Base-by-base conservation (phyloP, 2,329 filamentous ascomycete species). In the Sphaceloma murrayae region DNA sequence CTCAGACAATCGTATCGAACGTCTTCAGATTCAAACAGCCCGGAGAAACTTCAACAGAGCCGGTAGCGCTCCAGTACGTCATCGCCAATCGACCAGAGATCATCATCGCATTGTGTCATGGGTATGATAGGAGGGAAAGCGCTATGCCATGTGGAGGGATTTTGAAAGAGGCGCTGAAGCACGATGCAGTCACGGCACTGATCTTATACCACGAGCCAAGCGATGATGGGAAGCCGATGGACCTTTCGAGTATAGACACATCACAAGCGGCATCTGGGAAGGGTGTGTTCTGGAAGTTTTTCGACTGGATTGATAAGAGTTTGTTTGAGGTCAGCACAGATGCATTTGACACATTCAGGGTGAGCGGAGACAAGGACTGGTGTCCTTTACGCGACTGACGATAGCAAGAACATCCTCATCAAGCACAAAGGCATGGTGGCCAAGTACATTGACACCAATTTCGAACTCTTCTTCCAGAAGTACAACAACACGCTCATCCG, bases 321-420 rank as follows among this genome's bases (percentile, higher is more conserved):
- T 88, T 84, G 21, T 98, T 98, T 58, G 91, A 98, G 68, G 85
- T 96, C 52, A 88, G 87, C 56, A 89, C 91, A 22, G 91, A 98
- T 69, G 89, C 91, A 1, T 98, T 98, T 62, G 94, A 88, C 47
- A 96, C 89, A 3, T 98, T 98, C 65, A 77, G 89, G 62, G 85
- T 94, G 73, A 56, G 76, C 53, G 26, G 3, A n/a, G 26, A 4
- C 9, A 6, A 33, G 11, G 18, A 22, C 2, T 2, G 16, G 7
- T 27, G 5, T 13, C 13, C 8, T 21, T 7, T 9, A n/a, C 10
- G 14, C 5, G 14, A 19, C 53, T 60, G 40, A 59, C 49, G 8
- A 14, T 32, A 10, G 13, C 39, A 53, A 94, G 86, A 88, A 95
- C 66, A 80, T 96, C 49, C 68, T 98, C 45, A 96, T 91, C 18